Conservation (phyloP, 106 monocot species). For the Narthecium ossifragum region DNA sequence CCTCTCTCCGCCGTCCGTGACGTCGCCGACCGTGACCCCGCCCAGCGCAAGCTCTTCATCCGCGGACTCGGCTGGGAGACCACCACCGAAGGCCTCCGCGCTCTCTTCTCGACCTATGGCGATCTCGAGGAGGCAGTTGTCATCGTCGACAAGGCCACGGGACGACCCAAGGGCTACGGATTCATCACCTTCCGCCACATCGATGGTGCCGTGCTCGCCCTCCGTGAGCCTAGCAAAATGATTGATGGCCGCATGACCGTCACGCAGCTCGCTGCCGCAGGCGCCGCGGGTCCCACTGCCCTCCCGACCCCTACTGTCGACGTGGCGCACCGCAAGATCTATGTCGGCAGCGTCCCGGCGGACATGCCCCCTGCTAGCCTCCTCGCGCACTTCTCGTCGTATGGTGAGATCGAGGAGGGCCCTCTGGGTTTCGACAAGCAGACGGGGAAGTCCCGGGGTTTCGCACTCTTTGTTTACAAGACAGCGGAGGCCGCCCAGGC, state of each 20-base stretch:
- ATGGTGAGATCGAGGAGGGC: constrained; percentile 93
- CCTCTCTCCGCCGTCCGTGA: constrained; percentile 1
- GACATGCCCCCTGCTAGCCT: constrained; percentile 78
- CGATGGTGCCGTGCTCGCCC: constrained; percentile 10
- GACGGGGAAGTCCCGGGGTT: constrained; percentile 75
- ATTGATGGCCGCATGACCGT: constrained; percentile 20
- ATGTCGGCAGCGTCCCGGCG: constrained; percentile 62
- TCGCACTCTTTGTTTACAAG: constrained; percentile 84
- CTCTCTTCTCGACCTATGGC: constrained; percentile 20
- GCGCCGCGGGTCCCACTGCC: neutral
- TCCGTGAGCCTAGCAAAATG: constrained; percentile 20
- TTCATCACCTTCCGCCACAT: constrained; percentile 26
- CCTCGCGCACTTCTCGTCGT: constrained; percentile 50
- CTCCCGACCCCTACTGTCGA: constrained; percentile 11
- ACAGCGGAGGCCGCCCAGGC: constrained; percentile 56
- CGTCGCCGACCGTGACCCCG: constrained; percentile 15
- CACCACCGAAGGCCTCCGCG: constrained; percentile 16
- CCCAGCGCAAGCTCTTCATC: constrained; percentile 30
- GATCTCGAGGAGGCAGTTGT: constrained; percentile 18
- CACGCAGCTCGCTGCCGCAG: constrained; percentile 33
- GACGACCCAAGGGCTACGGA: constrained; percentile 31
- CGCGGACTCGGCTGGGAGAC: constrained; percentile 25
- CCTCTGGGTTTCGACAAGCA: constrained; percentile 81
- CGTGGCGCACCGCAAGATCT: constrained; percentile 61
- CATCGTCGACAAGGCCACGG: constrained; percentile 21